These are phyloP conservation scores for Annulohypoxylon bovei DNA, from an alignment of 495 filamentous ascomycete species.

Conservation along the genomic window DNA sequence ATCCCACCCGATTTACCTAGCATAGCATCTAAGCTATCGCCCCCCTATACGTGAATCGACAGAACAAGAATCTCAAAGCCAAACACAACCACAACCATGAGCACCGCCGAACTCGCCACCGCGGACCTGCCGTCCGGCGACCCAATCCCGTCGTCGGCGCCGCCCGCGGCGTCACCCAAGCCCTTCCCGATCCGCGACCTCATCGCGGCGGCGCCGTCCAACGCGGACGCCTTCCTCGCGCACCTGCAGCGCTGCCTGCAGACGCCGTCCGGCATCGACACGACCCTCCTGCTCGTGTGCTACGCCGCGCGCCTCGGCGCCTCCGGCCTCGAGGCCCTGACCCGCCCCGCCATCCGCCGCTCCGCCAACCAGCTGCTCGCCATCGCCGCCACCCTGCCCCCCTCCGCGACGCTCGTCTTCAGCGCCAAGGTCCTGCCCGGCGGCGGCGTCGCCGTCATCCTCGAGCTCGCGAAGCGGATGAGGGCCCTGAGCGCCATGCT, in stretches of 20 bases:
- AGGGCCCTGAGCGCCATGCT: slow-evolving; percentile 63
- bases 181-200: slow-evolving; percentile 45
- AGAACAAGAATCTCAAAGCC: background rate
- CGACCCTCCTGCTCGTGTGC: slow-evolving; percentile 68
- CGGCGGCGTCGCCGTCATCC: slow-evolving; percentile 54
- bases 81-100: slow-evolving; percentile 26
- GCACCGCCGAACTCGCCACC: slow-evolving; percentile 40
- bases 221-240: slow-evolving; percentile 60
- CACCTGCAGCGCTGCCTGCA: slow-evolving; percentile 66
- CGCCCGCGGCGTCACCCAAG: slow-evolving; percentile 54
- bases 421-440: slow-evolving; percentile 45
- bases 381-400: slow-evolving; percentile 51
- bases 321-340: slow-evolving; percentile 49
- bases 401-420: slow-evolving; percentile 50
- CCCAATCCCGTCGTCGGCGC: slow-evolving; percentile 49
- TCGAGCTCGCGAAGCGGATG: slow-evolving; percentile 54
- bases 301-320: slow-evolving; percentile 69
- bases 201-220: slow-evolving; percentile 50
- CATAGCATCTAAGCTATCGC: background rate
- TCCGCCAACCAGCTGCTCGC: slow-evolving; percentile 53
- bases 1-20: background rate
- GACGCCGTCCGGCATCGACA: slow-evolving; percentile 69
- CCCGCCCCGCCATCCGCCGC: slow-evolving; percentile 51
- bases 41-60: background rate
- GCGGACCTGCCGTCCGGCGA: slow-evolving; percentile 54